Percentiles rank a stretch among this genome's conserved stretches.
Evolutionary conservation across 495 filamentous ascomycete species (phyloP).

Genomic region (Penicillium goetzii): DNA sequence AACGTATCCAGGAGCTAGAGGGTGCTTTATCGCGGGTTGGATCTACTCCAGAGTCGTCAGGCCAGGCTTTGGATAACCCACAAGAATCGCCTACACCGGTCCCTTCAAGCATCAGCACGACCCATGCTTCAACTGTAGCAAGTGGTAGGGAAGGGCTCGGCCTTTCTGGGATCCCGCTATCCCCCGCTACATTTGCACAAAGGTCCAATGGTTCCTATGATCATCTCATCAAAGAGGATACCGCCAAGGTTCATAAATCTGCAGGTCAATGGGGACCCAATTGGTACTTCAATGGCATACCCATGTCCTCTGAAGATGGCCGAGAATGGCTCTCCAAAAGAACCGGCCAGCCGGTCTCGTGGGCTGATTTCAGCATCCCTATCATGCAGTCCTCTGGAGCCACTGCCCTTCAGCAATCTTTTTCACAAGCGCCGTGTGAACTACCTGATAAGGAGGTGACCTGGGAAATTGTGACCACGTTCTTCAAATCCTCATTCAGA

Average conservation of each 20-base stretch:
- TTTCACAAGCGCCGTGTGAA: slow-evolving; percentile 14
- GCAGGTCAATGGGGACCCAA: slow-evolving; percentile 23
- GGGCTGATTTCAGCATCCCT: slow-evolving; percentile 17
- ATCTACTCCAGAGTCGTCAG: background rate
- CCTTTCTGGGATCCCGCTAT: background rate
- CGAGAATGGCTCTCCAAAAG: slow-evolving; percentile 21
- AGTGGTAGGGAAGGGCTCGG: background rate
- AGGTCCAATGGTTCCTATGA: background rate
- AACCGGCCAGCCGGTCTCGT: slow-evolving; percentile 18
- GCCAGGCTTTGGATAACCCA: background rate
- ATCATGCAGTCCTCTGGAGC: background rate
- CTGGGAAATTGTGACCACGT: slow-evolving; percentile 2
- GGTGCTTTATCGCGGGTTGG: slow-evolving; percentile 6
- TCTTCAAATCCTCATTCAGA: slow-evolving; percentile 16
- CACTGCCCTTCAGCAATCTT: background rate
- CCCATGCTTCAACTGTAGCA: background rate
- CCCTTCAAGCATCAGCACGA: background rate
- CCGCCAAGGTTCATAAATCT: background rate
- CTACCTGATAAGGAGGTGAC: slow-evolving; percentile 16
- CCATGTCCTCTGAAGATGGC: slow-evolving; percentile 22
- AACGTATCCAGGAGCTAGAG: slow-evolving; percentile 22
- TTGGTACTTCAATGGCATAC: slow-evolving; percentile 29
- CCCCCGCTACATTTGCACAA: background rate
- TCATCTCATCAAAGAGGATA: background rate
- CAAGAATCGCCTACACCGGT: slow-evolving; percentile 1